Evolutionary conservation across 768 basidiomycete species (phyloP), one percentile per base, ranked within the genome.

Genomic region (Mycena olivaceomarginata): DNA sequence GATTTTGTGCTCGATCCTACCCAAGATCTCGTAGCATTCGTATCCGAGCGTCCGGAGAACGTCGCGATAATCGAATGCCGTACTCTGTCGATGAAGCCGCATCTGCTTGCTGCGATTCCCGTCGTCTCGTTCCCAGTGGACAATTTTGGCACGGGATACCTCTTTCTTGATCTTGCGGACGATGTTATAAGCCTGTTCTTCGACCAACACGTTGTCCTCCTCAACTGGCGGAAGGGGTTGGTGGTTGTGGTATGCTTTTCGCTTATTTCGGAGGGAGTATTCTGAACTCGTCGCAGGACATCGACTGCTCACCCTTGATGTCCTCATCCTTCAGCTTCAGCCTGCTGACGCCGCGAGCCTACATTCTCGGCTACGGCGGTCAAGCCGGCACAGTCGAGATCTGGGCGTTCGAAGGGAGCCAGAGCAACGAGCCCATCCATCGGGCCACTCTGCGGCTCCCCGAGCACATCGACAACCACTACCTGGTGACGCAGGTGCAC

Each of bases 1-100:
- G 67, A 70, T n/a, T 75, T 75, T 12, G 63, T 46, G 4, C 56
- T 75, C 12, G 74, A 75, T 65, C 74, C 74, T 20, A 70, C 68
- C 13, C 74, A 70, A 22, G 74, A 75, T 40, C 53, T 75, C 2
- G 53, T 75, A 3, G 68, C 56, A 16, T 65, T 70, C 15, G 41
- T 75, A 8, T 59, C 57, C 56, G 41, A 65, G 15, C 18, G 12
- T 10, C 20, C 67, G 31, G 37, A 37, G n/a, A 57, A 66, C 7
- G 18, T 51, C 9, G 63, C 15, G 7, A 10, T 39, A 15, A 6
- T 75, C 5, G 48, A 65, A 1, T 70, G 51, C 15, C 68, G 63
- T 10, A 40, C 51, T 12, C 25, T 75, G 53, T 65, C 68, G 20
- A 56, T 70, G 5, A 43, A n/a, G 45, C 75, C 63, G 0, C 75